Percentiles rank a stretch among this genome's conserved stretches.
Evolutionary conservation across 768 basidiomycete species (phyloP).

Genomic region (Tricholoma bakamatsutake): DNA sequence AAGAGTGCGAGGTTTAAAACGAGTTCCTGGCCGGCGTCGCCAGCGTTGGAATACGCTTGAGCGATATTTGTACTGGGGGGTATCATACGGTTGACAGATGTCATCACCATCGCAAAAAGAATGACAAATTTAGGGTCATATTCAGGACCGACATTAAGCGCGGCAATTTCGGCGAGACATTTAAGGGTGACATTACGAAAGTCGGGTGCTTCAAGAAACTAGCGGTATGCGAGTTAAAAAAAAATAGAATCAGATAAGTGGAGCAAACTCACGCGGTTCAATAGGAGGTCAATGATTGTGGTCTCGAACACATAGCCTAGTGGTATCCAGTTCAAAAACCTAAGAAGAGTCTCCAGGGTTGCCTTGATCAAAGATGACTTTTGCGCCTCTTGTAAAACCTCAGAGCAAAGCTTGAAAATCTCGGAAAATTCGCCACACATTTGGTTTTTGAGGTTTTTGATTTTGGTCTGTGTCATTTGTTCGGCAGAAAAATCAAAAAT

Average conservation of each 20-base stretch:
- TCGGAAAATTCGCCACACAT: conserved; percentile 98
- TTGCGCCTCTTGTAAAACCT: conserved; percentile 95
- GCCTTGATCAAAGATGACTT: conserved; percentile 92
- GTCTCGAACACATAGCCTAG: conserved; percentile 99
- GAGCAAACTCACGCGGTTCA: conserved; percentile 69
- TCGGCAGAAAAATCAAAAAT: conserved; percentile 99
- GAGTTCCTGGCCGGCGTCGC: conserved; percentile 92
- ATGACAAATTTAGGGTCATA: conserved; percentile 98
- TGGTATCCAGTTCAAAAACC: conserved; percentile 99
- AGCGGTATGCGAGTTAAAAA: conserved; percentile 10
- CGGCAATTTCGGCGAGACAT: conserved; percentile 95
- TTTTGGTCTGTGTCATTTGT: conserved; percentile 97
- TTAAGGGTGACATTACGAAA: conserved; percentile 97
- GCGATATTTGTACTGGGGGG: conserved; percentile 94
- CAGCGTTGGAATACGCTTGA: conserved; percentile 82
- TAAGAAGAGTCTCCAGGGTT: conserved; percentile 88
- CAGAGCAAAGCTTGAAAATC: conserved; percentile 95
- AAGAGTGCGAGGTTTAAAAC: conserved; percentile 97
- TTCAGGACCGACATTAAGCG: conserved; percentile 89
- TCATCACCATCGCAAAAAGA: conserved; percentile 98
- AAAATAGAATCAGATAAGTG: conserved; percentile 3
- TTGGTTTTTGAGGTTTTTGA: conserved; percentile 94
- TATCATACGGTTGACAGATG: conserved; percentile 93
- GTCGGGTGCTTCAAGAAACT: conserved; percentile 96
- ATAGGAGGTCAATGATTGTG: conserved; percentile 88